These are phyloP conservation scores for Huntiella abstrusa DNA, from an alignment of 2,329 filamentous ascomycete species.

Conservation along the genomic window DNA sequence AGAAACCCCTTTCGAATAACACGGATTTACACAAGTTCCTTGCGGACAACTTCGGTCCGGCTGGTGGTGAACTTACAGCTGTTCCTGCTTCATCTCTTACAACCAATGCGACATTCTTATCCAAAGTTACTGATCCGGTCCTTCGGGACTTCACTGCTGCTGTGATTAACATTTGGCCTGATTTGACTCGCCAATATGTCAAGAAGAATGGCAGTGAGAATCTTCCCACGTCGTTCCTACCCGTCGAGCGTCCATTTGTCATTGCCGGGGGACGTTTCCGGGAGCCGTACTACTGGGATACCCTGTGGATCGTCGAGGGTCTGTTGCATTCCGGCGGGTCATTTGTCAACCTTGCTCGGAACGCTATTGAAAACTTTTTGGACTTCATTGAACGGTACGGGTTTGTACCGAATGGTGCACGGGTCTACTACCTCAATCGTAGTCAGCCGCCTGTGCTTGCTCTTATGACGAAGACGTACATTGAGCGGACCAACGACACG, in stretches of 20 bases:
- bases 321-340: constrained; percentile 44
- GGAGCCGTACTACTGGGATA: constrained; percentile 55
- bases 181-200: constrained; percentile 41
- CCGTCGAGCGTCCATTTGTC: constrained; percentile 49
- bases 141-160: constrained; percentile 41
- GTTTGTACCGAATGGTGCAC: constrained; percentile 50
- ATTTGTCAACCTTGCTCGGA: constrained; percentile 42
- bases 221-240: constrained; percentile 47
- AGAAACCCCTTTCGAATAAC: constrained; percentile 43
- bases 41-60: constrained; percentile 41
- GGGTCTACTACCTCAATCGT: constrained; percentile 48
- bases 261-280: constrained; percentile 52
- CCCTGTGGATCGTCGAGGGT: constrained; percentile 49
- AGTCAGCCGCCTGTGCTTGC: constrained; percentile 48
- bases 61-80: constrained; percentile 41
- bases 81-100: constrained; percentile 31
- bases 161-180: constrained; percentile 52
- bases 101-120: constrained; percentile 39
- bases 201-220: constrained; percentile 33
- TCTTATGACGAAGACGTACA: constrained; percentile 45
- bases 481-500: constrained; percentile 45
- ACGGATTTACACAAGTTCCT: constrained; percentile 43
- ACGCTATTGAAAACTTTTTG: constrained; percentile 52
- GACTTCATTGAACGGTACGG: constrained; percentile 46
- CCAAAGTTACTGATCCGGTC: constrained; percentile 35